These are phyloP conservation scores for Blastocystis sp. DNA, from an alignment of 352 stramenopile species.

Conservation along the genomic window DNA sequence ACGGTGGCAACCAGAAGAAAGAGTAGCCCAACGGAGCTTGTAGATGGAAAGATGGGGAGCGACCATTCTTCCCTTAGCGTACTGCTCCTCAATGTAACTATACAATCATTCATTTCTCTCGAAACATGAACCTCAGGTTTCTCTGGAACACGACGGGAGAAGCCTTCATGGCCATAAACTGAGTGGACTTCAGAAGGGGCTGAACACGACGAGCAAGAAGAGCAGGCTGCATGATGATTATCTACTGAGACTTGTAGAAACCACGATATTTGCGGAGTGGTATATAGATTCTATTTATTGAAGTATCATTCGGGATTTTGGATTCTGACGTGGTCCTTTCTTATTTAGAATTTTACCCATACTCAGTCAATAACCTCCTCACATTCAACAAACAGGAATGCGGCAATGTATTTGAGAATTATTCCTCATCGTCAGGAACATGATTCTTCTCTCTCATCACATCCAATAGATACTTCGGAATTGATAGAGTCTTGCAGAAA, in stretches of 20 bases:
- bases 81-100: constrained; percentile 63
- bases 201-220: constrained; percentile 54
- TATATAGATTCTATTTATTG: background rate
- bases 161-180: constrained; percentile 37
- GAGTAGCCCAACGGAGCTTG: constrained; percentile 61
- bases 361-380: too few relatives aligned
- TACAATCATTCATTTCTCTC: background rate
- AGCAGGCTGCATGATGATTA: constrained; percentile 53
- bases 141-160: constrained; percentile 57
- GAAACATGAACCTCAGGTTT: constrained; percentile 2
- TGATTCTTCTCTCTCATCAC: constrained; percentile 49
- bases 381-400: too few relatives aligned
- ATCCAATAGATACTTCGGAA: constrained; percentile 35
- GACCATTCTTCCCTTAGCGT: constrained; percentile 61
- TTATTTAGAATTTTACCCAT: too few relatives aligned
- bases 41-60: constrained; percentile 63
- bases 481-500: constrained; percentile 45
- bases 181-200: constrained; percentile 43
- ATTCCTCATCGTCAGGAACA: background rate
- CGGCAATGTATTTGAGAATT: too few relatives aligned
- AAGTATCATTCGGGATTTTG: background rate
- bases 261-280: background rate
- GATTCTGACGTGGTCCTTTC: background rate
- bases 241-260: background rate
- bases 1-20: constrained; percentile 62